Conservation (phyloP, 768 basidiomycete genomes). For the Lentinus brumalis region DNA sequence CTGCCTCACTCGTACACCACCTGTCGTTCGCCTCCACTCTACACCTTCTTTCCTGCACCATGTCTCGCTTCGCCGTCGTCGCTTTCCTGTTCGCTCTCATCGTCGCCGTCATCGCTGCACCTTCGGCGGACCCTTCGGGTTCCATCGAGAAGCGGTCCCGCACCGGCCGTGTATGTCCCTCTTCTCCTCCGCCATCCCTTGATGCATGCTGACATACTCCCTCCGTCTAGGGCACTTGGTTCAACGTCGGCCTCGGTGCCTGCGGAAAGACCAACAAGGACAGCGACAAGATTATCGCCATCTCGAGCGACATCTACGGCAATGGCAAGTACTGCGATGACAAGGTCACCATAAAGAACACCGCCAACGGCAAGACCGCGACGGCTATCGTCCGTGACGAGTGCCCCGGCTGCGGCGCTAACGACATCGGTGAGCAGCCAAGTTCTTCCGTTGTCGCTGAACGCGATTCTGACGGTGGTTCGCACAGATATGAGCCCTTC, state of each 20-base stretch:
- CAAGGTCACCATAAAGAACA: constrained; percentile 64
- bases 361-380: constrained; percentile 48
- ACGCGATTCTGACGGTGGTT: not conserved
- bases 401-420: constrained; percentile 54
- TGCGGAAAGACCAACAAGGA: constrained; percentile 56
- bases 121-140: constrained; percentile 36
- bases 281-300: constrained; percentile 61
- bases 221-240: constrained; percentile 63
- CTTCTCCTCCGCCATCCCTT: accelerated
- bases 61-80: constrained; percentile 42
- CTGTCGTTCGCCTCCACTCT: constrained; percentile 7
- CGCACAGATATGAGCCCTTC: constrained; percentile 64
- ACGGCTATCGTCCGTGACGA: constrained; percentile 57
- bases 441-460: too few species aligned
- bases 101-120: constrained; percentile 47
- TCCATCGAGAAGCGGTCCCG: constrained; percentile 56
- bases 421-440: constrained; percentile 55
- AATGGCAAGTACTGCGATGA: constrained; percentile 58
- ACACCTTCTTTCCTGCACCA: constrained; percentile 14
- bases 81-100: constrained; percentile 41
- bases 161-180: constrained; percentile 53
- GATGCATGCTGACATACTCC: not conserved
- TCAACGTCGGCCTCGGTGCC: constrained; percentile 58
- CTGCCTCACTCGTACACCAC: constrained; percentile 21
- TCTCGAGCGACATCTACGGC: constrained; percentile 55